These are phyloP conservation scores for Penicillium lagena DNA, from an alignment of 495 filamentous ascomycete species.

Conservation along the genomic window DNA sequence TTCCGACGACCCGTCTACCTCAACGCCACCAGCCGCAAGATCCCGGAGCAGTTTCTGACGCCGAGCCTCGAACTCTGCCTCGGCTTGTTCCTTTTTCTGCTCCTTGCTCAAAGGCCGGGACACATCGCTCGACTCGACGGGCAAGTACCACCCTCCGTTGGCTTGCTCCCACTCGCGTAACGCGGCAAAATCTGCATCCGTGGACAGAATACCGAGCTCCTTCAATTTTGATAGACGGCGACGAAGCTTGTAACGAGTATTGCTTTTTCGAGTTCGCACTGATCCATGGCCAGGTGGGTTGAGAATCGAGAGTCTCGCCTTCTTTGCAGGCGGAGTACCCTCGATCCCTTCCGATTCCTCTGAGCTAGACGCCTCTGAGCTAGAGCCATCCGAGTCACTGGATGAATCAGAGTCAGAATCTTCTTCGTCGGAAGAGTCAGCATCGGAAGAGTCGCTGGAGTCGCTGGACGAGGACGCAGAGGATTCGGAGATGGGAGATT, in stretches of 20 bases:
- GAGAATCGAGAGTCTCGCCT: constrained; percentile 1
- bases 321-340: not conserved
- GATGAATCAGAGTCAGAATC: constrained; percentile 9
- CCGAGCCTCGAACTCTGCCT: constrained; percentile 41
- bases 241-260: constrained; percentile 43
- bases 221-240: constrained; percentile 44
- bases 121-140: constrained; percentile 12
- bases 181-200: constrained; percentile 40
- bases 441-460: constrained; percentile 20
- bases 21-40: constrained; percentile 45
- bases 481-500: constrained; percentile 5
- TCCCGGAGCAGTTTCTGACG: constrained; percentile 45
- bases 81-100: constrained; percentile 15
- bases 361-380: constrained; percentile 21
- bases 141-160: constrained; percentile 19
- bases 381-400: constrained; percentile 24
- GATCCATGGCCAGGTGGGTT: constrained; percentile 39
- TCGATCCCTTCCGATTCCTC: constrained; percentile 25
- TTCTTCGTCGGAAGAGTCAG: constrained; percentile 15
- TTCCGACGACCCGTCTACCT: constrained; percentile 31
- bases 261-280: constrained; percentile 46
- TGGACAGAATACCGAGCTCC: constrained; percentile 39
- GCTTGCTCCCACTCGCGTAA: constrained; percentile 31
- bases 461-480: constrained; percentile 20
- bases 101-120: constrained; percentile 5